A percentile compares a stretch with the other conserved stretches of the same genome.
phyloP scores from a whole-genome alignment of 345 rosid genomes.

The Rhizophora apiculata region DNA sequence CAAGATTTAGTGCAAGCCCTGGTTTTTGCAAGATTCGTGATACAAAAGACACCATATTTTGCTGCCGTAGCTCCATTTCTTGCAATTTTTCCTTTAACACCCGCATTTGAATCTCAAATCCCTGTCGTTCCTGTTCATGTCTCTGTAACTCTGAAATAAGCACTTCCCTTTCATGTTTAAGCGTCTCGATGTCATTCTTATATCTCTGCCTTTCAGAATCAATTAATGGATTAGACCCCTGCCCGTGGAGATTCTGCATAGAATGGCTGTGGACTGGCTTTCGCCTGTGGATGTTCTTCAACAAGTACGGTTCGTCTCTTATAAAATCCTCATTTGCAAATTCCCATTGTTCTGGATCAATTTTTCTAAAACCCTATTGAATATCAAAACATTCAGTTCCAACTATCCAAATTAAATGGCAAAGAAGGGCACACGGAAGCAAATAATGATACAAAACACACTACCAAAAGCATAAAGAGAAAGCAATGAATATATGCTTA shows the following conservation, averaged over 20 bases:
- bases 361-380: slow-evolving; percentile 77
- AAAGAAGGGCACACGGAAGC: background rate
- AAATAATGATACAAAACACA: background rate
- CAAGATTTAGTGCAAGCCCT: slow-evolving; percentile 52
- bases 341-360: slow-evolving; percentile 91
- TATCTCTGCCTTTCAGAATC: slow-evolving; percentile 65
- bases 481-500: slow-evolving; percentile 28
- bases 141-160: slow-evolving; percentile 51
- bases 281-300: slow-evolving; percentile 87
- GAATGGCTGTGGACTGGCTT: slow-evolving; percentile 97
- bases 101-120: slow-evolving; percentile 50
- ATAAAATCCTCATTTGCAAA: slow-evolving; percentile 82
- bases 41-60: slow-evolving; percentile 46
- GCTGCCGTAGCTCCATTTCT: slow-evolving; percentile 59
- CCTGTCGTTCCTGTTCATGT: slow-evolving; percentile 56
- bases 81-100: slow-evolving; percentile 61
- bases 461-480: background rate
- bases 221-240: slow-evolving; percentile 45
- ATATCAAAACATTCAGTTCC: slow-evolving; percentile 15
- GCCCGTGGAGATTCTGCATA: slow-evolving; percentile 49
- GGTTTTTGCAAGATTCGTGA: slow-evolving; percentile 60
- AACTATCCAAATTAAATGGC: background rate
- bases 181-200: slow-evolving; percentile 59
- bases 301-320: slow-evolving; percentile 61
- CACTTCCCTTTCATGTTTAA: slow-evolving; percentile 49